These are phyloP conservation scores for Choricystis sp. DNA, from an alignment of 139 green algal genomes.

Conservation along the genomic window DNA sequence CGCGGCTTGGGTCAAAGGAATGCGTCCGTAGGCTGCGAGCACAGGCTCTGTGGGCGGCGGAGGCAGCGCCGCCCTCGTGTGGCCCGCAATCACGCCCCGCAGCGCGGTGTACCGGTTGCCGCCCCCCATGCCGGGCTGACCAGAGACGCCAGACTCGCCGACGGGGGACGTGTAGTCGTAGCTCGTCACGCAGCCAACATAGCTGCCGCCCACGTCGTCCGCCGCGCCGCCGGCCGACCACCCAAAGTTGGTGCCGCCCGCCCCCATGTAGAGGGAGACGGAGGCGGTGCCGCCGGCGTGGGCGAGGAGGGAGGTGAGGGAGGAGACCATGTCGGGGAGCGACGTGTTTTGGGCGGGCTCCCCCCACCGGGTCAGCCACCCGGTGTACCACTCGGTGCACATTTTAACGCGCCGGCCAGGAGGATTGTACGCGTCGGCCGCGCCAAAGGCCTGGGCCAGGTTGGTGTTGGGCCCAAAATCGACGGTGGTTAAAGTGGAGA, in stretches of 20 bases:
- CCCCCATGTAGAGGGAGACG: conserved; percentile 47
- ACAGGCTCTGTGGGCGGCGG: too few relatives aligned
- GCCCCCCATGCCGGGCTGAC: conserved; percentile 38
- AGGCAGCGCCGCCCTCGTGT: not conserved
- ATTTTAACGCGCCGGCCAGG: conserved; percentile 24
- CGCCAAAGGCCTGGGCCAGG: not conserved
- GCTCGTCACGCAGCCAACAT: conserved; percentile 22
- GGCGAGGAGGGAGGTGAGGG: conserved; percentile 11
- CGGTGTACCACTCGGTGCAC: conserved; percentile 44
- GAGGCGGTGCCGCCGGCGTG: conserved; percentile 23
- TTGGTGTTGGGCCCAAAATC: conserved; percentile 23
- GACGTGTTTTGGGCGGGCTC: conserved; percentile 5
- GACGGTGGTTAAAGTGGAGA: not conserved
- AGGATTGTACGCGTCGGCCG: conserved; percentile 12
- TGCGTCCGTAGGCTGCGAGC: conserved; percentile 12
- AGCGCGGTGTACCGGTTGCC: not conserved
- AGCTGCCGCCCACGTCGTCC: conserved; percentile 11
- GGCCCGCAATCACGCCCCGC: too few relatives aligned
- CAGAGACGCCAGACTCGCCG: conserved; percentile 21
- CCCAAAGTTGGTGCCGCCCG: conserved; percentile 42
- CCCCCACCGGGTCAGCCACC: conserved; percentile 48
- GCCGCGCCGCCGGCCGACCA: conserved; percentile 15
- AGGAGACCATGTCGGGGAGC: not conserved
- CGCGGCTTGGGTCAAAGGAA: conserved; percentile 12
- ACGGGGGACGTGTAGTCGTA: conserved; percentile 49